Evolutionary conservation across 768 basidiomycete genomes (phyloP).

Genomic region (Rhizopogon salebrosus): DNA sequence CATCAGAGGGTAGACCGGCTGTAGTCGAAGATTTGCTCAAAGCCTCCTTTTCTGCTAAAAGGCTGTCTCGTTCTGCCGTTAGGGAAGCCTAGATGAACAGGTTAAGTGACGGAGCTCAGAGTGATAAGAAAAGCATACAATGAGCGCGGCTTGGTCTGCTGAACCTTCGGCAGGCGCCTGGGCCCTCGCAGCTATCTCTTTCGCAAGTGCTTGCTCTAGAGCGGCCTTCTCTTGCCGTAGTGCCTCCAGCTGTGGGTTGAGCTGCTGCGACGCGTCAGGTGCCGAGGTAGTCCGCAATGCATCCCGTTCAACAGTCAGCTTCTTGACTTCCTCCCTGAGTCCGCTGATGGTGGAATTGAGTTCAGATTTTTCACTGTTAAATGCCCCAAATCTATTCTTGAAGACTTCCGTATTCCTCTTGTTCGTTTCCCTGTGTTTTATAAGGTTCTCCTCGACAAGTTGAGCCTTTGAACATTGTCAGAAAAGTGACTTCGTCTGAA

Average conservation of each 20-base stretch:
- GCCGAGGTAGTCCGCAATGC: constrained; percentile 15
- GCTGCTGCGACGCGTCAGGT: constrained; percentile 20
- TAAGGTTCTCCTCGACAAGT: constrained; percentile 38
- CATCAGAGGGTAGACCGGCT: constrained; percentile 21
- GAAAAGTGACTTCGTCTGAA: background rate
- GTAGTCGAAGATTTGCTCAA: constrained; percentile 16
- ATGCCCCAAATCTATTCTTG: constrained; percentile 18
- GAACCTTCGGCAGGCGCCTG: constrained; percentile 7
- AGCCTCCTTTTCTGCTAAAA: constrained; percentile 55
- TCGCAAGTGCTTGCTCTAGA: constrained; percentile 34
- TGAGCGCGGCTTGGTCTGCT: constrained; percentile 20
- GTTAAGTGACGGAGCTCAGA: background rate
- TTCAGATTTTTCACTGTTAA: constrained; percentile 23
- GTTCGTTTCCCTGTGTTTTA: constrained; percentile 26
- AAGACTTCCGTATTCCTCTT: constrained; percentile 17
- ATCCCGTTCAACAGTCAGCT: constrained; percentile 24
- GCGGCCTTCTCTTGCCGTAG: constrained; percentile 33
- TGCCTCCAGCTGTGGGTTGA: constrained; percentile 29
- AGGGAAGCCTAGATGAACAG: constrained; percentile 39
- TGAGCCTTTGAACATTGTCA: constrained; percentile 28
- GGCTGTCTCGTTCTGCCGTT: constrained; percentile 53
- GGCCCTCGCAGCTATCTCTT: constrained; percentile 29
- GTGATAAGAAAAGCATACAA: constrained; percentile 23
- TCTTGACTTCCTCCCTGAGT: constrained; percentile 24
- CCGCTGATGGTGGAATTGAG: constrained; percentile 22